Evolutionary conservation across 768 basidiomycete species (phyloP).

Genomic region (Boletus subparvulus): DNA sequence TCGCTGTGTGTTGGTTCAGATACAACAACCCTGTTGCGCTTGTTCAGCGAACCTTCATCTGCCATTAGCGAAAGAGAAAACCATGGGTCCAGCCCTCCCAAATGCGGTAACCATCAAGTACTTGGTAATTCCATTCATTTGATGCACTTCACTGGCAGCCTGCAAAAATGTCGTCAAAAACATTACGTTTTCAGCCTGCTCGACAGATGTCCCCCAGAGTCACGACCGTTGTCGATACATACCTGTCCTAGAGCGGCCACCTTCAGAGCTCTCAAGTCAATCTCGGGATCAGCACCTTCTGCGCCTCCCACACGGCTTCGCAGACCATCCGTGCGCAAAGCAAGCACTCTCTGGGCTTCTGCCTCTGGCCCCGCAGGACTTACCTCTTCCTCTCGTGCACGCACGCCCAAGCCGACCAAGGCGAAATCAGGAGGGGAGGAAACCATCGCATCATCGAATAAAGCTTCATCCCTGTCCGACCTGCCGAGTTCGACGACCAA

Average conservation of each 20-base stretch:
- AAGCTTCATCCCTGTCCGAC: conserved; percentile 18
- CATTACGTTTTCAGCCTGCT: no score
- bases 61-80: no score
- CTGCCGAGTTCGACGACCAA: conserved; percentile 63
- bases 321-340: conserved; percentile 39
- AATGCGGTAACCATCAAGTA: no score
- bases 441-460: not conserved
- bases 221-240: no score
- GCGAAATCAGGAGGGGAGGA: conserved; percentile 6
- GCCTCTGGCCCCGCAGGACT: conserved; percentile 41
- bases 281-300: conserved; percentile 17
- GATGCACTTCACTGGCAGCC: no score
- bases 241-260: conserved; percentile 39
- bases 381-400: conserved; percentile 17
- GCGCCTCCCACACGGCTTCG: conserved; percentile 51
- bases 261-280: conserved; percentile 28
- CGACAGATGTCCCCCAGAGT: no score
- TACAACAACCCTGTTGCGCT: no score
- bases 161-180: no score
- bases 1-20: no score
- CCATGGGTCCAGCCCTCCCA: no score
- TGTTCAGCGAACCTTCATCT: no score
- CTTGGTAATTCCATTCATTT: no score
- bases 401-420: conserved; percentile 18
- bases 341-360: conserved; percentile 34